A percentile compares a stretch with the other conserved stretches of the same genome.
These are phyloP conservation scores for Herpetospermum pedunculosum DNA, from an alignment of 306 rosid genomes.

Conservation along the genomic window DNA sequence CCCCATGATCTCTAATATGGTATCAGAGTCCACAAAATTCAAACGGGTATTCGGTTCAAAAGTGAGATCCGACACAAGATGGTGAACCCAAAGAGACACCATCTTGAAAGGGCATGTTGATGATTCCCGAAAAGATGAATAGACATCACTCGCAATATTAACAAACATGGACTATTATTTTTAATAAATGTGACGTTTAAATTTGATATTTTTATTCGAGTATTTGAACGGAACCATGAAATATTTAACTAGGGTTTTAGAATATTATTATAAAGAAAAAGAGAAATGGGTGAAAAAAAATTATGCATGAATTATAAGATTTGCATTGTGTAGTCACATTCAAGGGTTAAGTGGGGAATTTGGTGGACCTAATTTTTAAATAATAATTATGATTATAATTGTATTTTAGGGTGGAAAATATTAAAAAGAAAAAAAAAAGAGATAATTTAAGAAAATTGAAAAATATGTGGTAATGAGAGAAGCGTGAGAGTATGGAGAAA, in stretches of 20 bases:
- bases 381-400: not conserved
- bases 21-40: too few species aligned
- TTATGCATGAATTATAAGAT: not conserved
- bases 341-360: constrained; percentile 1
- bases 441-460: not conserved
- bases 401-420: not conserved
- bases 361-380: constrained; percentile 4
- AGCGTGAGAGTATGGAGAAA: constrained; percentile 4
- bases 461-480: not conserved
- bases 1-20: too few species aligned
- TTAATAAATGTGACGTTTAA: too few species aligned
- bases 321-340: not conserved
- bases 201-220: not conserved
- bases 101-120: too few species aligned
- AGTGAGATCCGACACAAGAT: too few species aligned
- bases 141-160: too few species aligned
- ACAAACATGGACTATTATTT: too few species aligned
- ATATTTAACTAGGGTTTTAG: not conserved
- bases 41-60: too few species aligned
- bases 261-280: not conserved
- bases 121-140: too few species aligned
- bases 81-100: too few species aligned
- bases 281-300: not conserved
- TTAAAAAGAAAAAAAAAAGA: not conserved
- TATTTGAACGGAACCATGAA: too few species aligned